Evolutionary conservation across 2,329 filamentous ascomycete species (phyloP).

Genomic region (Phoma sp.): DNA sequence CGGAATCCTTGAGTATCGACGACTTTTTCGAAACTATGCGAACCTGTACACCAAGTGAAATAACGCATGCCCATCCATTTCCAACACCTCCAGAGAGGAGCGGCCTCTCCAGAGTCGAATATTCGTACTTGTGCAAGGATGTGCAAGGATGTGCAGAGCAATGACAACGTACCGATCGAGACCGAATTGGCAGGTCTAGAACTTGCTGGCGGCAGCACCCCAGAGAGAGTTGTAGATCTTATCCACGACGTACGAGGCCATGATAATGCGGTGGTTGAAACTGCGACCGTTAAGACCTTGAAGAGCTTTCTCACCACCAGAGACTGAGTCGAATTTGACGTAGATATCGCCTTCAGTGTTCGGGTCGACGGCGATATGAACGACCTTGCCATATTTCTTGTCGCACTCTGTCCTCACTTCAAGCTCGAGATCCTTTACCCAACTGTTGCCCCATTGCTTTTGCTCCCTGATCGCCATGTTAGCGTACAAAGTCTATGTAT

Average conservation of each 20-base stretch:
- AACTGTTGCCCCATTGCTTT: slow-evolving; percentile 50
- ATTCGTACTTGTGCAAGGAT: too few species aligned
- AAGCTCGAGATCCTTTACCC: slow-evolving; percentile 92
- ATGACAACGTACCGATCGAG: too few species aligned
- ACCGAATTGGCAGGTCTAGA: slow-evolving; percentile 16
- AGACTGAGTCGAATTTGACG: slow-evolving; percentile 95
- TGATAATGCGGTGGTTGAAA: slow-evolving; percentile 92
- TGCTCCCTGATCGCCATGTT: slow-evolving; percentile 33
- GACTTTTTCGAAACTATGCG: too few species aligned
- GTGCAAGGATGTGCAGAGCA: too few species aligned
- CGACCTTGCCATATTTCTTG: slow-evolving; percentile 93
- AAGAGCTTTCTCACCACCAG: slow-evolving; percentile 95
- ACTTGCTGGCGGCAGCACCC: slow-evolving; percentile 38
- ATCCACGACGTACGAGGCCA: slow-evolving; percentile 94
- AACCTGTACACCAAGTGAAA: too few species aligned
- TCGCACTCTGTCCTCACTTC: slow-evolving; percentile 94
- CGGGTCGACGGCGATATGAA: slow-evolving; percentile 93
- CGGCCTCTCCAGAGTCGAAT: too few species aligned
- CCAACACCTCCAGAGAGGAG: too few species aligned
- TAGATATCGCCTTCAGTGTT: slow-evolving; percentile 97
- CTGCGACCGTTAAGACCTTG: slow-evolving; percentile 96
- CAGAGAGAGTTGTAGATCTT: slow-evolving; percentile 97
- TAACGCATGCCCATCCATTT: too few species aligned
- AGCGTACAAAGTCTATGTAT: slow-evolving; percentile 10
- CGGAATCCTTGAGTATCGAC: too few species aligned